Percentiles rank a stretch among this genome's conserved stretches.
Evolutionary conservation across 345 rosid genomes (phyloP).

Genomic region (Anacardium occidentale): DNA sequence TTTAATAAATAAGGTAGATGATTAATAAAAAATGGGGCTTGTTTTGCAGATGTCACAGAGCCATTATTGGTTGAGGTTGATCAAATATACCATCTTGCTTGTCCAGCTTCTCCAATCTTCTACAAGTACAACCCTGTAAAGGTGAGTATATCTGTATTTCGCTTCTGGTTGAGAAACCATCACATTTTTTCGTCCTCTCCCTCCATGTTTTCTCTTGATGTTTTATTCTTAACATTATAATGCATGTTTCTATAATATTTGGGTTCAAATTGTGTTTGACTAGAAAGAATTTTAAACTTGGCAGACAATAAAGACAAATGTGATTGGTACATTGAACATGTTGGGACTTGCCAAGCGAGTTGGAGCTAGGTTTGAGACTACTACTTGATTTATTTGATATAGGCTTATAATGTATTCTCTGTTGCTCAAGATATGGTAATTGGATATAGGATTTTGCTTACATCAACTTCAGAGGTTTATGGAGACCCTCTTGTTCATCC

Average conservation of each 20-base stretch:
- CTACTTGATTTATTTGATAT: not conserved
- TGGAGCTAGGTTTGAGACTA: constrained; percentile 73
- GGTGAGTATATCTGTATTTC: constrained; percentile 39
- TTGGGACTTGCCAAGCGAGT: constrained; percentile 97
- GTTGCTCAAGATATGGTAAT: constrained; percentile 3
- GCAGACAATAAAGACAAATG: constrained; percentile 96
- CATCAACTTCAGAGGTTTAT: constrained; percentile 92
- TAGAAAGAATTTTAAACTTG: not conserved
- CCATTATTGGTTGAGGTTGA: constrained; percentile 87
- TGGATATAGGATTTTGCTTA: constrained; percentile 76
- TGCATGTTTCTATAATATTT: not conserved
- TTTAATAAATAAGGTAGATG: not conserved
- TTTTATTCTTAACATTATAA: constrained; percentile 7
- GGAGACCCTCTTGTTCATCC: constrained; percentile 97
- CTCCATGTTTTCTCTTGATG: not conserved
- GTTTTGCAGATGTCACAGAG: constrained; percentile 77
- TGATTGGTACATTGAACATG: constrained; percentile 94
- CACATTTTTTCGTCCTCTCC: not conserved
- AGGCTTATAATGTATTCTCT: not conserved
- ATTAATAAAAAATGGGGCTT: not conserved
- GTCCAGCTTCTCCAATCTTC: constrained; percentile 97
- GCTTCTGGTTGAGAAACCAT: not conserved
- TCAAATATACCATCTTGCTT: constrained; percentile 90
- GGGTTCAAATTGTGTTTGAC: not conserved
- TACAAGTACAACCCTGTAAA: constrained; percentile 97